phyloP scores from a whole-genome alignment of 1,284 basidiomycete genomes.

The Sporisorium scitamineum region DNA sequence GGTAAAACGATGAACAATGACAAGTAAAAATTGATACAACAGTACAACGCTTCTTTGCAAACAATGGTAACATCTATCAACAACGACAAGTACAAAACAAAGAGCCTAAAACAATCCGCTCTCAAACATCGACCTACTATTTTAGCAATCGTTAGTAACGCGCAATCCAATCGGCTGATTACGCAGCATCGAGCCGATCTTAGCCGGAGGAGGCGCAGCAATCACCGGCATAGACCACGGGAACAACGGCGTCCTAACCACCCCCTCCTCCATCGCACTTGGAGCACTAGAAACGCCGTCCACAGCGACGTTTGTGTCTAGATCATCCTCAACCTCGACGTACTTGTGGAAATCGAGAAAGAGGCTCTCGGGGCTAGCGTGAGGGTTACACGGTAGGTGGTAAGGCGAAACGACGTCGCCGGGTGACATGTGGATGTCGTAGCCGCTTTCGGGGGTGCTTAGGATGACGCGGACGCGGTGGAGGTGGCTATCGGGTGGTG shows the following conservation, averaged over 20 bases:
- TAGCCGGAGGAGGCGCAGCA: constrained; percentile 23
- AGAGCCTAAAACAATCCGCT: too few relatives aligned
- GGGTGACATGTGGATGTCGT: constrained; percentile 18
- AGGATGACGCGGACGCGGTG: constrained; percentile 30
- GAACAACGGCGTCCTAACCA: constrained; percentile 14
- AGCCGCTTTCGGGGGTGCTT: constrained; percentile 16
- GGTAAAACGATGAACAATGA: constrained; percentile 2
- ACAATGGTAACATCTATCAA: neutral
- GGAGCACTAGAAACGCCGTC: constrained; percentile 19
- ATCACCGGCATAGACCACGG: constrained; percentile 36
- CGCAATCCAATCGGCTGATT: constrained; percentile 3
- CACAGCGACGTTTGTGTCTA: constrained; percentile 14
- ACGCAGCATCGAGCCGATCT: constrained; percentile 12
- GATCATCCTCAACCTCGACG: constrained; percentile 6
- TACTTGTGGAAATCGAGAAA: constrained; percentile 24
- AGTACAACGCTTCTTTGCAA: neutral
- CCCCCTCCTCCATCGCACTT: neutral
- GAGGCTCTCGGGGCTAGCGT: constrained; percentile 34
- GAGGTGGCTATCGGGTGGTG: neutral
- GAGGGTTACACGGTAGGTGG: constrained; percentile 30
- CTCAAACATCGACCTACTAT: neutral
- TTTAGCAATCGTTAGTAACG: neutral
- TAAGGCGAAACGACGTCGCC: constrained; percentile 32
- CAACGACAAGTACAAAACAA: neutral
- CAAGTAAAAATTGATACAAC: constrained; percentile 4